These are phyloP conservation scores for Aspergillus sp. DNA, from an alignment of 2,329 filamentous ascomycete genomes.

Conservation along the genomic window DNA sequence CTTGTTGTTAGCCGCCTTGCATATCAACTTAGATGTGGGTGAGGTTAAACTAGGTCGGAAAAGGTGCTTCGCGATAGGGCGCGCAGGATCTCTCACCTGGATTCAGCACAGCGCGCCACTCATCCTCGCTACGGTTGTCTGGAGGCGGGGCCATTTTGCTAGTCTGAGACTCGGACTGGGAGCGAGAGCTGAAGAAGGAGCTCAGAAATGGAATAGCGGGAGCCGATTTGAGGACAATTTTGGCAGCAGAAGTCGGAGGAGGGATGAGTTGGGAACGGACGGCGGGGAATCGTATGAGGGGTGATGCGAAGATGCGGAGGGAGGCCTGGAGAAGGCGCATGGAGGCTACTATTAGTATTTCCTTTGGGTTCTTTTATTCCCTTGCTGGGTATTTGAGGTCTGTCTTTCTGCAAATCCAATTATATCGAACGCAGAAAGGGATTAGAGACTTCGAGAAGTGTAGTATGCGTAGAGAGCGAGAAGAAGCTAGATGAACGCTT, in stretches of 20 bases:
- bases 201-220: conserved; percentile 76
- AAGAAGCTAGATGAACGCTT: background rate
- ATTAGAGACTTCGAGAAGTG: background rate
- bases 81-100: conserved; percentile 52
- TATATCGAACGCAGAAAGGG: background rate
- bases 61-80: background rate
- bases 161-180: conserved; percentile 41
- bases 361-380: background rate
- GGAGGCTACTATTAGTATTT: conserved; percentile 6
- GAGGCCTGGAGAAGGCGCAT: conserved; percentile 26
- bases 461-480: background rate
- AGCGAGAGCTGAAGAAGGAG: conserved; percentile 68
- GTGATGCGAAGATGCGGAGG: conserved; percentile 21
- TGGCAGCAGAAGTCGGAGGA: conserved; percentile 29
- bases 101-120: conserved; percentile 86
- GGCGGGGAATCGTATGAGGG: conserved; percentile 22
- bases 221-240: conserved; percentile 60
- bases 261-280: conserved; percentile 16
- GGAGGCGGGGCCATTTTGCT: conserved; percentile 60
- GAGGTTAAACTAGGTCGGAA: background rate
- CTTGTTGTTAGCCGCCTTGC: background rate
- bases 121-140: conserved; percentile 74
- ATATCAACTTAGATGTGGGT: background rate
- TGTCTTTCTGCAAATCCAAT: background rate
- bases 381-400: background rate